Evolutionary conservation across 2,329 filamentous ascomycete genomes (phyloP), one percentile per base, ranked within the genome.

Genomic region (Fusarium sambucinum): DNA sequence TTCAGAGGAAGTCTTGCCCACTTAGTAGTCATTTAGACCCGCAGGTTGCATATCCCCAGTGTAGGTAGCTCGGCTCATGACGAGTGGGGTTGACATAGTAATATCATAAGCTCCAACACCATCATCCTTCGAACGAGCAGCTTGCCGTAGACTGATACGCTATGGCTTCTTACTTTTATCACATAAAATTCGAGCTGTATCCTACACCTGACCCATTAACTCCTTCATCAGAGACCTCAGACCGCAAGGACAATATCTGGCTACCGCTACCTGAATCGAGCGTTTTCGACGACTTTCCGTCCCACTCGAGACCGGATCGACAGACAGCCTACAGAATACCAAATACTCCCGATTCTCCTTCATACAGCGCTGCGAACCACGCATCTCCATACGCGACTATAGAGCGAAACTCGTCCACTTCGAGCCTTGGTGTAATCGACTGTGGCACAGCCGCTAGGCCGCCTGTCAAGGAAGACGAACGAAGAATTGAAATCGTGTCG

Each of bases 111-210:
- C 27, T 27, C 27, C 27, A 27, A 27, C 47, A 13, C 19, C 25
- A 27, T 27, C 47, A 38, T 35, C 37, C 35, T 29, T 41, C 53
- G 30, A 56, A 17, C 38, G 35, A 63, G 29, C 23, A 54, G 30
- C 42, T 37, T 40, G 23, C 44, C 40, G 30, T 25, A 41, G 44
- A 32, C 38, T 46, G 30, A 55, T 30, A 59, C 46, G 81, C 75
- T 80, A 89, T 89, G 87, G 84, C 85, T 80, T 84, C 84, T 30
- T 89, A 89, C 76, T 87, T 86, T 68, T 90, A 90, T 72, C 88
- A 90, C 71, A 74, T 91, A n/a, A 89, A 86, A 70, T 85, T 91
- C 72, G 89, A 91, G 79, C 82, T 90, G 41, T 90, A 90, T 76
- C 78, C 82, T 42, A 83, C 79, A 63, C 76, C 82, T 46, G 77